Evolutionary conservation across 2,329 filamentous ascomycete genomes (phyloP), one percentile per base, ranked within the genome.

Genomic region (Curvularia sp.): DNA sequence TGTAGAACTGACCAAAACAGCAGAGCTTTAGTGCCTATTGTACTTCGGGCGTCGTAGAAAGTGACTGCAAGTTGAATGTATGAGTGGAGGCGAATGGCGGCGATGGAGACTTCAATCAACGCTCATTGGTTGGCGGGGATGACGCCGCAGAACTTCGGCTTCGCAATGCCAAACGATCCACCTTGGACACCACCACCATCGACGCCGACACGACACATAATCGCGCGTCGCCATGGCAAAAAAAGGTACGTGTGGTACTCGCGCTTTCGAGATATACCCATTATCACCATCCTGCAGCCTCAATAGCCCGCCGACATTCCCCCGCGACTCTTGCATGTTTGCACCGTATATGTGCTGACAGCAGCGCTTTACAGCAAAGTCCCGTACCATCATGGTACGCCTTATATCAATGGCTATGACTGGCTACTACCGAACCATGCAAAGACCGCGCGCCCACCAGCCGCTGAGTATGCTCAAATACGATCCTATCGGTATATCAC

Each of bases 381-480:
- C 93, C 75, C 92, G 96, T 78, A 89, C 94, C 67, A 89, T 99
- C 77, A 87, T 91, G 76, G 94, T 97, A 78, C 93, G 95, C 77
- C 89, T 99, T 68, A 84, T 99, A 78, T 97, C 93, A 64, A 99
- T 99, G 95, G 95, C 95, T 77, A 89, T 97, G 89, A 99, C 95
- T 25, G 95, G 95, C 74, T 99, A 93, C 85, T 99, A 94, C 84
- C 93, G 94, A 79, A 96, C 92, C 53, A 88, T 96, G 79, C 85
- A 89, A 69, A 89, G 96, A 58, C 93, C 93, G 12, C 89, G 95
- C 68, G 85, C 86, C 28, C 85, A 93, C 63, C 84, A 89, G 43
- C 93, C 96, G 55, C 86, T 99, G 80, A 96, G 93, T 82, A 95
- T 99, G 92, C 83, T 99, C 71, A 99, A 99, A 83, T 99, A 99